Percentiles rank a stretch among this genome's conserved stretches.
Evolutionary conservation across 1,284 basidiomycete genomes (phyloP).

Genomic region (Leccinum holopus): DNA sequence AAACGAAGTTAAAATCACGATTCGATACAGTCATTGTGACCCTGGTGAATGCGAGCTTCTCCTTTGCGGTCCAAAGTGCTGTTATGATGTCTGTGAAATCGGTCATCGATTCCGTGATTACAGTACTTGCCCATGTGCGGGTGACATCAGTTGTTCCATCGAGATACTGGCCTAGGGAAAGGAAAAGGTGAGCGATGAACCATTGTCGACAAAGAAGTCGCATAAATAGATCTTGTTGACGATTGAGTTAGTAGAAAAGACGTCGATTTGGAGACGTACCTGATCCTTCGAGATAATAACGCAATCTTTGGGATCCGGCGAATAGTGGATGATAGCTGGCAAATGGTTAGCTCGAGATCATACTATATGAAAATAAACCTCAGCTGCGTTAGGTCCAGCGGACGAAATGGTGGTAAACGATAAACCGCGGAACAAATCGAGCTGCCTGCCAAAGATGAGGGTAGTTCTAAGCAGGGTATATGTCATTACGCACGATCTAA

Average conservation of each 20-base stretch:
- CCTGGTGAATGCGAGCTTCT: conserved; percentile 88
- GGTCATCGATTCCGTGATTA: background rate
- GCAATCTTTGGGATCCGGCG: conserved; percentile 73
- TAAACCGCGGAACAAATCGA: conserved; percentile 80
- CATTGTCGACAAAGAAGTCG: conserved; percentile 43
- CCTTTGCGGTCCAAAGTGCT: conserved; percentile 89
- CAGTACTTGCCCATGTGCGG: conserved; percentile 70
- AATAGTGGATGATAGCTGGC: conserved; percentile 91
- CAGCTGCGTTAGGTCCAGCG: conserved; percentile 73
- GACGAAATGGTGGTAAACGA: conserved; percentile 95
- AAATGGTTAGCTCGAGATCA: background rate
- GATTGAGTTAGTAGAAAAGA: conserved; percentile 5
- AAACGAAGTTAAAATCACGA: conserved; percentile 10
- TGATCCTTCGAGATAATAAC: conserved; percentile 75
- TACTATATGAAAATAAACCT: conserved; percentile 47
- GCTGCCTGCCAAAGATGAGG: conserved; percentile 47
- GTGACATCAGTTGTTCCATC: conserved; percentile 98
- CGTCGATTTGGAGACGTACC: conserved; percentile 35
- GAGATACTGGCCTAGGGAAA: conserved; percentile 69
- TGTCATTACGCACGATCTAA: conserved; percentile 62
- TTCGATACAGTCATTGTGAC: conserved; percentile 41
- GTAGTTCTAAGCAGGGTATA: background rate
- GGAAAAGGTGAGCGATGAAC: background rate
- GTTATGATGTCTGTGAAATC: conserved; percentile 7
- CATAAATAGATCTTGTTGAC: conserved; percentile 80